Evolutionary conservation across 768 basidiomycete species (phyloP).

Genomic region (Kwoniella sp.): DNA sequence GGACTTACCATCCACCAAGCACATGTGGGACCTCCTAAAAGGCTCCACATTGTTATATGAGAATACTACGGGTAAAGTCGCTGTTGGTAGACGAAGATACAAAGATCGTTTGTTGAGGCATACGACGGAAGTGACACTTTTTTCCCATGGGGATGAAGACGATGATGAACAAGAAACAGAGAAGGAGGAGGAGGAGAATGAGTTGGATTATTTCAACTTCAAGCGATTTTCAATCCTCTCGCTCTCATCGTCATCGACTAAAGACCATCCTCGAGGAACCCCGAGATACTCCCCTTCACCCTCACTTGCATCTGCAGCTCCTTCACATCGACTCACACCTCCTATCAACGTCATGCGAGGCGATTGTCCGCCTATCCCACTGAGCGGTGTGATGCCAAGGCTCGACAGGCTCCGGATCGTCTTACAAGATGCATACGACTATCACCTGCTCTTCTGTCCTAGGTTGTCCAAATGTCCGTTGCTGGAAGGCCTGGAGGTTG

Average conservation of each 20-base stretch:
- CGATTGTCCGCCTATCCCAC: slow-evolving; percentile 12
- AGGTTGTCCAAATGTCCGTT: slow-evolving; percentile 9
- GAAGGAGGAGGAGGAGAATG: neutral
- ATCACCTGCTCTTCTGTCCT: slow-evolving; percentile 22
- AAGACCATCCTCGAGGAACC: neutral
- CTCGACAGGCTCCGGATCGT: slow-evolving; percentile 10
- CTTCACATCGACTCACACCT: neutral
- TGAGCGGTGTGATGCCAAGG: slow-evolving; percentile 8
- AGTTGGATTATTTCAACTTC: slow-evolving; percentile 11
- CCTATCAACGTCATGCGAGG: slow-evolving; percentile 1
- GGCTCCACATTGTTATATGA: slow-evolving; percentile 12
- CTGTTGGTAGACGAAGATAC: slow-evolving; percentile 12
- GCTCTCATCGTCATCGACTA: slow-evolving; percentile 7
- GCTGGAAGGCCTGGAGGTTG: slow-evolving; percentile 10
- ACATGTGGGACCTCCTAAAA: slow-evolving; percentile 4
- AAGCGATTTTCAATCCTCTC: slow-evolving; percentile 8
- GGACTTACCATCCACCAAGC: neutral
- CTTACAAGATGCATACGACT: slow-evolving; percentile 21
- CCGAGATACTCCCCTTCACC: slow-evolving; percentile 4
- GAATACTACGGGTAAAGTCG: slow-evolving; percentile 13
- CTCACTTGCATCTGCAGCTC: neutral
- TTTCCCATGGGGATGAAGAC: slow-evolving; percentile 24
- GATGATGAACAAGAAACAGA: slow-evolving; percentile 4
- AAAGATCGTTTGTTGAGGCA: slow-evolving; percentile 23
- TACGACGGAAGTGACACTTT: slow-evolving; percentile 9